Evolutionary conservation across 805 yeast species (phyloP), one percentile per base, ranked within the genome.

Genomic region (Pichia phayaonensis): DNA sequence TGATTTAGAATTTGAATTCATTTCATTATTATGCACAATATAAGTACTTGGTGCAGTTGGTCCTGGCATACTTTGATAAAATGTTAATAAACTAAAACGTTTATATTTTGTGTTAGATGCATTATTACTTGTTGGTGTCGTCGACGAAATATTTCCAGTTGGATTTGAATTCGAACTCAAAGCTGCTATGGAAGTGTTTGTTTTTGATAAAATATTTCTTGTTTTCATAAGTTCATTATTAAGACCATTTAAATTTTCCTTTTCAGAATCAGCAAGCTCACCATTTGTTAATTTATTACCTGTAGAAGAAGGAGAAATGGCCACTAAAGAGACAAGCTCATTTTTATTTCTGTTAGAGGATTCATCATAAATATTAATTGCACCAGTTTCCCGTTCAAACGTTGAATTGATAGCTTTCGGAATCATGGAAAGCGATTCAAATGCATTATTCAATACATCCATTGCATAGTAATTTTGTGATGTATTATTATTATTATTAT

Each of bases 31-130:
- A 40, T 47, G 38, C 8, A 31, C 16, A 12, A 49, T n/a, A 23
- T 47, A 29, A 27, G 29, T 48, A 38, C 16, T 36, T 26, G 52
- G 22, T n/a, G 57, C 44, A 13, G 54, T 45, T 16, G 54, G 50
- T n/a, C 45, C 59, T 1, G 56, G 53, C 8, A 49, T 50, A 41
- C 38, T 46, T 48, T 51, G 59, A 46, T 66, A 66, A 49, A 66
- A 66, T 20, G 64, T 61, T 10, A 66, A 54, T 56, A 65, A 59
- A 55, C 69, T 65, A 52, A 66, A 66, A 48, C 70, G 54, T 47
- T 60, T 65, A 53, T 57, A 62, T 47, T 60, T 66, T 2, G 61
- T 54, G 4, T 61, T 50, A 13, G 58, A 23, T 22, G 52, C 42
- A 10, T 49, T 12, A 27, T 26, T 38, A 3, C 48, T 22, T 21